Evolutionary conservation across 768 basidiomycete species (phyloP).

Genomic region (Aureoboletus auriporus): DNA sequence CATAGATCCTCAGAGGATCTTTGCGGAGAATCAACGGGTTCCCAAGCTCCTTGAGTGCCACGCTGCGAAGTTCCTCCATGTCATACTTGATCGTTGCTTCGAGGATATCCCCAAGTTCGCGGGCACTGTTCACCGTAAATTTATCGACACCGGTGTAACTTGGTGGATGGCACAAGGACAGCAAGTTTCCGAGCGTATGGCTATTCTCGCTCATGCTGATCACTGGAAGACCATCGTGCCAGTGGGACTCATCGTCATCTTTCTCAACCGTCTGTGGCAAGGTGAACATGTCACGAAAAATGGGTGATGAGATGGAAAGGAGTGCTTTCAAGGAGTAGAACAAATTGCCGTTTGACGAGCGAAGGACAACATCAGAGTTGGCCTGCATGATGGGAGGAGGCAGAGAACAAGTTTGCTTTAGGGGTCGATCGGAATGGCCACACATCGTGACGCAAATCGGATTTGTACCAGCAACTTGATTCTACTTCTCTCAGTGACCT

Average conservation of each 20-base stretch:
- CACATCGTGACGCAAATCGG: too few relatives aligned
- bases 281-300: conserved; percentile 14
- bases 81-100: conserved; percentile 14
- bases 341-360: conserved; percentile 7
- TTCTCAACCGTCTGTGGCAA: conserved; percentile 5
- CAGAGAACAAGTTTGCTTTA: neutral
- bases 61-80: conserved; percentile 4
- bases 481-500: too few relatives aligned
- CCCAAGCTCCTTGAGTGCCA: conserved; percentile 4
- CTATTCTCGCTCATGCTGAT: conserved; percentile 13
- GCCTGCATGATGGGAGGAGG: conserved; percentile 8
- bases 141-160: neutral
- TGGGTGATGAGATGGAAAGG: conserved; percentile 8
- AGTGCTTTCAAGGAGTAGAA: conserved; percentile 9
- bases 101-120: conserved; percentile 7
- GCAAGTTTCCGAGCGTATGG: conserved; percentile 2
- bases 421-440: neutral
- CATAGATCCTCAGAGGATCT: conserved; percentile 9
- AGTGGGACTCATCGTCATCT: neutral
- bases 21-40: neutral
- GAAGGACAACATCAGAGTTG: conserved; percentile 9
- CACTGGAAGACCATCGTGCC: neutral
- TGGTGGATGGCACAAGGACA: conserved; percentile 10
- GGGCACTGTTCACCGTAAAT: too few relatives aligned
- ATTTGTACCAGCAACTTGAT: too few relatives aligned